phyloP scores from a whole-genome alignment of 768 basidiomycete species.

The Tulasnella sp. region DNA sequence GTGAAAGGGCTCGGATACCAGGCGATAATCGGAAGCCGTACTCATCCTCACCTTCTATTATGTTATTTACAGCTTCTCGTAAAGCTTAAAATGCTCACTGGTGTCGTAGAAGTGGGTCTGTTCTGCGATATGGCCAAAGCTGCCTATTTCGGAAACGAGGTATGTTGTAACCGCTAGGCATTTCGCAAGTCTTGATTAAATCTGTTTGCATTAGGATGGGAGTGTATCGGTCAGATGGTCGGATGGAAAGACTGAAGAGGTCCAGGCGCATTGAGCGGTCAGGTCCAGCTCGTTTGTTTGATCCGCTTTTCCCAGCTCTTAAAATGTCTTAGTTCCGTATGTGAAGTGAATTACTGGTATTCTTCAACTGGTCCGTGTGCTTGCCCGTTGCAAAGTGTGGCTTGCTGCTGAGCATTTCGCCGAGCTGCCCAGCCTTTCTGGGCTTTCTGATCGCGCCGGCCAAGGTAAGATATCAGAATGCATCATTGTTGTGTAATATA shows the following conservation, averaged over 20 bases:
- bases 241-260: constrained; percentile 43
- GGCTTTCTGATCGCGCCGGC: too few relatives aligned
- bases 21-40: too few relatives aligned
- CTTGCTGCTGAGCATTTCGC: too few relatives aligned
- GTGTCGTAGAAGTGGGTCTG: constrained; percentile 98
- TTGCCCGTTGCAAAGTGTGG: too few relatives aligned
- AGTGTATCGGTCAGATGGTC: constrained; percentile 60
- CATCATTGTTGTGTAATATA: neutral
- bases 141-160: constrained; percentile 94
- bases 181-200: neutral
- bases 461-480: neutral
- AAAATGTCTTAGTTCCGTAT: neutral
- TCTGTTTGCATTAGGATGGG: constrained; percentile 51
- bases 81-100: constrained; percentile 89
- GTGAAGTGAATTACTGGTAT: neutral
- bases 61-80: constrained; percentile 57
- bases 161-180: constrained; percentile 37
- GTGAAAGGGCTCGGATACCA: constrained; percentile 16
- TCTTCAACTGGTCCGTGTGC: too few relatives aligned
- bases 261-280: neutral
- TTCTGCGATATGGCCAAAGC: constrained; percentile 91
- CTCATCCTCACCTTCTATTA: neutral
- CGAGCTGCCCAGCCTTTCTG: too few relatives aligned
- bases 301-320: neutral
- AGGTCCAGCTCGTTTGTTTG: neutral